Evolutionary conservation across 83 land plant species (phyloP).

Genomic region (Larix sibirica): DNA sequence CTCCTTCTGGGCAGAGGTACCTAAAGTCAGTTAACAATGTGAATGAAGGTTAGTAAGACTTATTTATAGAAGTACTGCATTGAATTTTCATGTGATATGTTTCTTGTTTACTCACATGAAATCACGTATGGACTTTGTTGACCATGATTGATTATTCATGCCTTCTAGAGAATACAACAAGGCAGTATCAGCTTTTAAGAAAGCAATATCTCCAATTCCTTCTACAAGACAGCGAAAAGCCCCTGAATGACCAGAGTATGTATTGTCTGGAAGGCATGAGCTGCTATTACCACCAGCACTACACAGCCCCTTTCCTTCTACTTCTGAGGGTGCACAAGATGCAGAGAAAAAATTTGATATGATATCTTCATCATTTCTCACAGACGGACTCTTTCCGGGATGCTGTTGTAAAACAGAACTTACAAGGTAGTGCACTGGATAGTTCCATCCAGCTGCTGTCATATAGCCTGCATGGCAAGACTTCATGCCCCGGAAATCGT

Average conservation of each 20-base stretch:
- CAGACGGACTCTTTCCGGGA: not conserved
- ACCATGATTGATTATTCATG: constrained; percentile 31
- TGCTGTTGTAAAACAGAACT: not conserved
- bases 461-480: constrained; percentile 45
- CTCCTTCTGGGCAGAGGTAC: constrained; percentile 40
- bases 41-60: not conserved
- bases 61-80: not conserved
- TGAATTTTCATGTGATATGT: not conserved
- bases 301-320: constrained; percentile 32
- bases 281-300: constrained; percentile 32
- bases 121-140: constrained; percentile 37
- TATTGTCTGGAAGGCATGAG: constrained; percentile 19
- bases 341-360: constrained; percentile 26
- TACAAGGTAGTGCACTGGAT: constrained; percentile 25
- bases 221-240: constrained; percentile 46
- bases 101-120: constrained; percentile 35
- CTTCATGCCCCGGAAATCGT: constrained; percentile 28
- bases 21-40: not conserved
- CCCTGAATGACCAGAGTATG: constrained; percentile 32
- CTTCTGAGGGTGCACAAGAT: constrained; percentile 37
- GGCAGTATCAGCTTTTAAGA: constrained; percentile 33
- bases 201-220: constrained; percentile 42
- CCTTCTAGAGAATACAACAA: constrained; percentile 33
- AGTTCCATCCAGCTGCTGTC: constrained; percentile 50
- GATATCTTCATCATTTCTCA: constrained; percentile 19